Evolutionary conservation across 352 stramenopile species (phyloP), one percentile per base, ranked within the genome.

Genomic region (Phytopythium litorale): DNA sequence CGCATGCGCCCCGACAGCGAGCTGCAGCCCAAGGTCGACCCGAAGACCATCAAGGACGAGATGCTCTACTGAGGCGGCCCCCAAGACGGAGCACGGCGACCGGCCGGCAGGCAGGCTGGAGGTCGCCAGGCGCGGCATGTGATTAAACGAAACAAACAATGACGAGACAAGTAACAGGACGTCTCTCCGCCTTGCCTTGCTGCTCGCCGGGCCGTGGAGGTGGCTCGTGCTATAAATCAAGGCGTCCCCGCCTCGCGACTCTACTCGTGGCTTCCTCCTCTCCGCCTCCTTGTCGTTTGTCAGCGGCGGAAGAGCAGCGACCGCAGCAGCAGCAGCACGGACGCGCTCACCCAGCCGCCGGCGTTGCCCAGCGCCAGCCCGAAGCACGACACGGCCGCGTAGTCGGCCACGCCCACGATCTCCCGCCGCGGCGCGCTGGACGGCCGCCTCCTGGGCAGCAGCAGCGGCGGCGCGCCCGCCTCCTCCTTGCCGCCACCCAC

Each of bases 21-120:
- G 33, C 84, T 98, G 56, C 85, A 97, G 76, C 89, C 92, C 53
- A 95, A 98, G 75, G 81, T 99, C 37, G 90, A 99, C 87, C 96
- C 96, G 37, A 89, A 91, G 72, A 90, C 85, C 70, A 91, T 95
- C 79, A 95, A 95, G 72, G 86, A 95, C 42, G 84, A 89, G 56
- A 95, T 95, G 86, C 72, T 95, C 70, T 95, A 95, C 73, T 95
- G 87, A 79, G 56, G 35, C 6, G 12, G 32, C 2, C 32, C 50
- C 5, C 5, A 12, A n/a, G 38, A 19, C 0, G 38, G 15, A n/a
- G 38, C 11, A 19, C 28, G 28, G 28, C 28, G 28, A 30, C 2
- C 28, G 28, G 4, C 28, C 28, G 28, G 28, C 28, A 30, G 28
- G 35, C 35, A 40, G 35, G 35, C 35, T 40, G n/a, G 7, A 43